Evolutionary conservation across 2,329 filamentous ascomycete species (phyloP), one percentile per base, ranked within the genome.

Genomic region (Alternaria solani): DNA sequence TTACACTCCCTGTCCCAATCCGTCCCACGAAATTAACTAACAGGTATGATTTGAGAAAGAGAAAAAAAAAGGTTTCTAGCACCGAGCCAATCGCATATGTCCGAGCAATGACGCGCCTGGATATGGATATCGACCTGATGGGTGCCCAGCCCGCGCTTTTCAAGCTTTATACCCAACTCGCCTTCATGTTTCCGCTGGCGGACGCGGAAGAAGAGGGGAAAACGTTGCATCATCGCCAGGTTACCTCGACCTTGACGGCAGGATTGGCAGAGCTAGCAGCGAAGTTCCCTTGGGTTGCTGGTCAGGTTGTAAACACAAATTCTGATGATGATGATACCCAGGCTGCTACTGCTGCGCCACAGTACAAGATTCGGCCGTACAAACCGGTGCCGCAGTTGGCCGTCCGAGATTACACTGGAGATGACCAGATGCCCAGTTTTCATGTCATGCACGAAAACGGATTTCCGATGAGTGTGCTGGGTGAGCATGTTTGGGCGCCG

Each of bases 401-500:
- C 3, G 64, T 85, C 14, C 83, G 81, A 63, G 81, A 86, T 59
- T 68, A 81, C n/a, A 72, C 77, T 12, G 23, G 75, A 43, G 75
- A 81, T 36, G 26, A 70, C 1, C 67, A 68, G 3, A 66, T 77
- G 3, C 78, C 81, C 0, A 78, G 76, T 0, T 79, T 84, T 64
- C 0, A 66, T 86, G 18, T 18, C n/a, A 39, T 39, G 36, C 14
- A 66, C 72, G 36, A 51, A 69, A 76, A 79, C 1, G 63, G 73
- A 0, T 86, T 81, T 32, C 84, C 85, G 0, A 78, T 84, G 56
- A 66, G 66, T 30, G 81, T 86, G 80, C 74, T 87, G 5, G 80
- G 84, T 47, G 84, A 84, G 63, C 66, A 68, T 18, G 38, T 78
- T 7, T 65, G 85, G 56, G 79, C 80, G 2, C 61, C 60, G 4